Base-by-base conservation (phyloP, 2,329 filamentous ascomycete genomes). In the Cryphonectria naterciae region DNA sequence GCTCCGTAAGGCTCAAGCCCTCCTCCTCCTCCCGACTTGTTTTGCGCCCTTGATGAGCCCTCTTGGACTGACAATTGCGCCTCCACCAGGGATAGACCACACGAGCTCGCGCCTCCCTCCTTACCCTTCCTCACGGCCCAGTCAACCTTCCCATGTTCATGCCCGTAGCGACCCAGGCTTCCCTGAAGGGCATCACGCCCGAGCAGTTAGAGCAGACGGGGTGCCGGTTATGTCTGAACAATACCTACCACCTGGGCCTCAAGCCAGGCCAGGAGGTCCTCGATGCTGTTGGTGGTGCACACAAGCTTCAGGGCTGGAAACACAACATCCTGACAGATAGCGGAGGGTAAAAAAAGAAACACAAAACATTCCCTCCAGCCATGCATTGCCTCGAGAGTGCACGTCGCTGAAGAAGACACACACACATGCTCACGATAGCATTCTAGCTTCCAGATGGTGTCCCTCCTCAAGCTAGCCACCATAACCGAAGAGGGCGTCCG, bases 101-200 rank as follows among this genome's bases (percentile, higher is more conserved):
- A 15, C 94, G 95, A 85, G 96, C 96, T 37, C 92, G 96, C 75
- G 96, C 96, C 65, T 96, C 96, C 68, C 90, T 89, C 71, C 86
- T 99, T 68, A 92, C 91, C 64, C 90, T 99, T 37, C 95, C 96
- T 66, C 97, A 99, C 89, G 96, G 96, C 70, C 87, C 92, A 1
- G 95, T 99, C 37, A 89, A 92, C 76, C 88, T 98, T 41, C 96
- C 97, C 10, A 90, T 98, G 71, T 99, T 99, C 82, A 99, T 99
- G 96, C 96, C 96, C 22, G 96, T 99, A 60, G 96, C 96, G 41
- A 99, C 96, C 0, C 96, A 99, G 82, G 96, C 93, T 0, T 97
- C 95, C 0, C 86, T 99, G 54, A 99, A 99, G 80, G 96, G 96
- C 60, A 83, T 99, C 69, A 98, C 96, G 0, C 94, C 95, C 1